Base-by-base conservation (phyloP, 148 eudicot genomes). In the Cornus kousa region DNA sequence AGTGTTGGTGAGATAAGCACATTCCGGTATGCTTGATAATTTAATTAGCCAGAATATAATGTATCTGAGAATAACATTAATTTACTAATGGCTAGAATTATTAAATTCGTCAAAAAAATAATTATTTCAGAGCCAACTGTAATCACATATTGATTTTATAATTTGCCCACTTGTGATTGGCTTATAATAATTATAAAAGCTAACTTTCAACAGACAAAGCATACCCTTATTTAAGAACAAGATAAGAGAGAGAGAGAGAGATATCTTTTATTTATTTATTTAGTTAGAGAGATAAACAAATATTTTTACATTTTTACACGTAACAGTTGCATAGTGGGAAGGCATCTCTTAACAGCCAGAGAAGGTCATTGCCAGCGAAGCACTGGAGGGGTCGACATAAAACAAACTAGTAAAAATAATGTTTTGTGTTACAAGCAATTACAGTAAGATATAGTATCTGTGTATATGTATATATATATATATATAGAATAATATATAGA, bases 351-450 rank as follows among this genome's bases (percentile, higher is more conserved):
- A 32, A 74, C 75, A 77, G 82, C 69, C 59, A 72, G 77, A 65
- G 71, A 70, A 77, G 65, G 77, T 70, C 77, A 77, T 66, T 67
- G 84, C 85, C 85, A 77, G 78, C 81, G 80, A 82, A 79, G 78
- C 77, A 78, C 62, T 65, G 65, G 22, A 55, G 19, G 48, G 9
- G 50, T 53, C 74, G 80, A 80, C 82, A 82, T 73, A 72, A 78
- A 85, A 85, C 84, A 53, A 80, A 81, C 71, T 67, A 55, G 81
- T 70, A 62, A 83, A 57, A 20, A 33, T 71, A 68, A 53, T 77
- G 74, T 82, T 80, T 57, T 81, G 80, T 72, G 24, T 40, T 16
- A 79, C 74, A 77, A 83, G 79, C 76, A 80, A 75, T 39, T 75
- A 46, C 74, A 67, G 28, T 46, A 9, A 28, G 8, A n/a, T 67